Evolutionary conservation across 2,329 filamentous ascomycete species (phyloP), one percentile per base, ranked within the genome.

Genomic region (Camptophora hylomeconis): DNA sequence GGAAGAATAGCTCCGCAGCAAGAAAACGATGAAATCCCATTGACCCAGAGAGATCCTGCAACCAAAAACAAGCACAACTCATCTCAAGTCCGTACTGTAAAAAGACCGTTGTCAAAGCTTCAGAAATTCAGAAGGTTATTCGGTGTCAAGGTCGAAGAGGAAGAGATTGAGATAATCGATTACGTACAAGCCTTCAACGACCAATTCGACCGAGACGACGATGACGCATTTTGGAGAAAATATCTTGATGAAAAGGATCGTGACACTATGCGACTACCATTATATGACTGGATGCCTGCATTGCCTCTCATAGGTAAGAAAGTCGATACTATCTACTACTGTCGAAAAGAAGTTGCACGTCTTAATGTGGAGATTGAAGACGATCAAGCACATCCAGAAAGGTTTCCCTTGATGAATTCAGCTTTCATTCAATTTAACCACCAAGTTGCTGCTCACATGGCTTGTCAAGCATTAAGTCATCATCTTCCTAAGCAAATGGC

Each of bases 401-500:
- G 77, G 4, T 95, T 83, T 38, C 86, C 87, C 0, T 58, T 86
- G 25, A 92, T 94, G 84, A 93, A 81, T 46, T 93, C 87, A 1
- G 89, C 89, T 1, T 98, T 98, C 45, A 84, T 98, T 37, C 89
- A 98, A 50, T 98, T 98, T 65, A 93, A 98, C 48, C 80, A 94
- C 48, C 89, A 98, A 51, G 81, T 94, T 2, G 86, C 87, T 5
- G 89, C 89, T 0, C 89, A 98, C 47, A 95, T 98, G 89, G 89
- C 87, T 33, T 94, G 84, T 50, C 89, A 98, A 51, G 75, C 82
- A 26, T 67, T 92, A 24, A 84, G 80, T 20, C 84, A 95, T 50
- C 89, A 98, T 46, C 55, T 93, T 1, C 89, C 89, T 1, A 81
- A 81, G 44, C 80, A 92, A 24, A 98, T 98, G 89, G 70, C 82